phyloP scores from a whole-genome alignment of 2,329 filamentous ascomycete species.

The Colletotrichum sp. region DNA sequence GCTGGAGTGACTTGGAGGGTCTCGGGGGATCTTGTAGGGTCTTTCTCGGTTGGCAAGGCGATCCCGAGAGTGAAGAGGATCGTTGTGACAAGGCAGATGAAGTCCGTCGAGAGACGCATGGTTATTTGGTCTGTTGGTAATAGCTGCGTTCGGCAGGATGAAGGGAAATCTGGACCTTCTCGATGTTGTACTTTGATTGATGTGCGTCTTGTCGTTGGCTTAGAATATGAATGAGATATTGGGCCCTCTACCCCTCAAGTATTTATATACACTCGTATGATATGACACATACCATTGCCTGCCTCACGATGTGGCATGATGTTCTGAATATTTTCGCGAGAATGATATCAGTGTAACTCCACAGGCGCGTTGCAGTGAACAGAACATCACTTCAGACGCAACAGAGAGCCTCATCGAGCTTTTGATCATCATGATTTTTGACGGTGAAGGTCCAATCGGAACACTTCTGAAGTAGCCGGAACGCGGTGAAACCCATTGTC shows the following conservation, averaged over 20 bases:
- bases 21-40: neutral
- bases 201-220: neutral
- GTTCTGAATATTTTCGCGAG: neutral
- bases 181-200: neutral
- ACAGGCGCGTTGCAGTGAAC: neutral
- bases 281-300: neutral
- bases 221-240: neutral
- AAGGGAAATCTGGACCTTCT: neutral
- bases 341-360: neutral
- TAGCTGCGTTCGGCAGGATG: neutral
- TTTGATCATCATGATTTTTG: neutral
- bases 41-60: neutral
- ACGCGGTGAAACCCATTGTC: neutral
- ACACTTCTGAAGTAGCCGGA: neutral
- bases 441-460: neutral
- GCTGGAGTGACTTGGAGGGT: neutral
- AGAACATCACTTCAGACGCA: neutral
- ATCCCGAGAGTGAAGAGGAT: neutral
- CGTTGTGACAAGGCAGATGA: neutral
- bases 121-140: neutral
- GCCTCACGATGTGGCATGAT: neutral
- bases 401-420: neutral
- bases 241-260: neutral
- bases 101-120: neutral
- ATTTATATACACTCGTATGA: neutral